Percentiles rank a stretch among this genome's conserved stretches.
These are phyloP conservation scores for Xylariaceae sp. DNA, from an alignment of 2,329 filamentous ascomycete genomes.

Conservation along the genomic window DNA sequence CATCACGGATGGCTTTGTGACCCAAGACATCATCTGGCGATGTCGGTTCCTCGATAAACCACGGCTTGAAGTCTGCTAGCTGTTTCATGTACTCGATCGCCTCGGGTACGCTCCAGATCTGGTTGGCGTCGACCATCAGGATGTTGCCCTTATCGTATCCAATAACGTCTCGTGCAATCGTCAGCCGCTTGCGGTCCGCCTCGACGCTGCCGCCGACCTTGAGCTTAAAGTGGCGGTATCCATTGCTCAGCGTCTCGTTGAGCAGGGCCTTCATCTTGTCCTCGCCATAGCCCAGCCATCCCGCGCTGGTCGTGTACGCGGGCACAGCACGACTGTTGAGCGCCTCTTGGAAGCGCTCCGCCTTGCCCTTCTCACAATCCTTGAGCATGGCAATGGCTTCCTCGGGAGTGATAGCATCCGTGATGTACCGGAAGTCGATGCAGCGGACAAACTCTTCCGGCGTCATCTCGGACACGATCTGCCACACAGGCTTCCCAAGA, in stretches of 20 bases:
- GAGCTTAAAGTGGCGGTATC: conserved; percentile 85
- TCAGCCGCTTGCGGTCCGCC: conserved; percentile 65
- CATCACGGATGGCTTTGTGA: conserved; percentile 79
- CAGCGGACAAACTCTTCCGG: conserved; percentile 82
- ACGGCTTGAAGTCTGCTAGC: conserved; percentile 77
- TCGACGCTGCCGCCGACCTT: conserved; percentile 76
- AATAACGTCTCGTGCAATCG: conserved; percentile 73
- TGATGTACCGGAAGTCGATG: conserved; percentile 94
- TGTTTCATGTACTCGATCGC: conserved; percentile 83
- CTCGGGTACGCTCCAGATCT: conserved; percentile 87
- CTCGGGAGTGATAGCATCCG: conserved; percentile 82
- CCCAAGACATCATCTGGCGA: conserved; percentile 86
- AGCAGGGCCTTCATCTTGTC: conserved; percentile 78
- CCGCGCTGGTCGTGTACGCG: conserved; percentile 85
- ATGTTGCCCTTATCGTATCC: conserved; percentile 79
- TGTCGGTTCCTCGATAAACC: conserved; percentile 95
- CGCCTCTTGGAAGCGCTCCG: conserved; percentile 67
- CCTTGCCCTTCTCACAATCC: conserved; percentile 63
- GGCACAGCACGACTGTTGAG: conserved; percentile 72
- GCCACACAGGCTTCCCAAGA: conserved; percentile 84
- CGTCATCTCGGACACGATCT: conserved; percentile 83
- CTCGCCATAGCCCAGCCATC: conserved; percentile 87
- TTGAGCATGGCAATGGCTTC: conserved; percentile 72
- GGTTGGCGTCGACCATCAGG: conserved; percentile 91
- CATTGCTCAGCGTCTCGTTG: conserved; percentile 67